A percentile compares a stretch with the other conserved stretches of the same genome.
Evolutionary conservation across 2,329 filamentous ascomycete genomes (phyloP).

Genomic region (Arthrobotrys sinensis): DNA sequence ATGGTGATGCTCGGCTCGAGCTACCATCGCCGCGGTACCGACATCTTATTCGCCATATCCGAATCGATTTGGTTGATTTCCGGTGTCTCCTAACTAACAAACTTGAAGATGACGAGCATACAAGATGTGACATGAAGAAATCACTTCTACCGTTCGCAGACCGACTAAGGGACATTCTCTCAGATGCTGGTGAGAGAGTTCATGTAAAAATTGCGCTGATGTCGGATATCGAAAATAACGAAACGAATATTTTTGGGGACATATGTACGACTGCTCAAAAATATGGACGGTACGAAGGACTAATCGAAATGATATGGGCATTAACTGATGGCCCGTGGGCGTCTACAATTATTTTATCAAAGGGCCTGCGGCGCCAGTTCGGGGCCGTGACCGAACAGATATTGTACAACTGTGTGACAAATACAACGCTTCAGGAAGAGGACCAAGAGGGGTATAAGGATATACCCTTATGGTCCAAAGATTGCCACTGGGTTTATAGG

Average conservation of each 20-base stretch:
- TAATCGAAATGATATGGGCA: constrained; percentile 15
- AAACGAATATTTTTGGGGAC: no score
- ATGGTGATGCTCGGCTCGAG: not conserved
- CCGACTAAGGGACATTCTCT: not conserved
- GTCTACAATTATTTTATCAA: constrained; percentile 10
- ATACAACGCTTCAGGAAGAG: not conserved
- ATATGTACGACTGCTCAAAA: not conserved
- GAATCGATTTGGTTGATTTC: constrained; percentile 17
- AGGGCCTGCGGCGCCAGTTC: not conserved
- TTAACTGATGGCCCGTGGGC: constrained; percentile 29
- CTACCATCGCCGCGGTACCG: constrained; percentile 10
- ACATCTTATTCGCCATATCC: constrained; percentile 14
- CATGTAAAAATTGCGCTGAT: no score
- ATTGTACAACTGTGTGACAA: not conserved
- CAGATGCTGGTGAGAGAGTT: no score
- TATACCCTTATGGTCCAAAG: not conserved
- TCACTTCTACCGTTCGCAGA: not conserved
- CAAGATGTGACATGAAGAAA: no score
- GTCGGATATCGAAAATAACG: no score
- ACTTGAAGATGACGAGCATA: no score
- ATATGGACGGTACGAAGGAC: not conserved
- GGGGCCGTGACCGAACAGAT: not conserved
- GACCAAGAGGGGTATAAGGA: not conserved
- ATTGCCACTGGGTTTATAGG: not conserved
- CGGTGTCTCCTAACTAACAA: no score